phyloP scores from a whole-genome alignment of 2,329 filamentous ascomycete species.

The Aspergillus sp. region DNA sequence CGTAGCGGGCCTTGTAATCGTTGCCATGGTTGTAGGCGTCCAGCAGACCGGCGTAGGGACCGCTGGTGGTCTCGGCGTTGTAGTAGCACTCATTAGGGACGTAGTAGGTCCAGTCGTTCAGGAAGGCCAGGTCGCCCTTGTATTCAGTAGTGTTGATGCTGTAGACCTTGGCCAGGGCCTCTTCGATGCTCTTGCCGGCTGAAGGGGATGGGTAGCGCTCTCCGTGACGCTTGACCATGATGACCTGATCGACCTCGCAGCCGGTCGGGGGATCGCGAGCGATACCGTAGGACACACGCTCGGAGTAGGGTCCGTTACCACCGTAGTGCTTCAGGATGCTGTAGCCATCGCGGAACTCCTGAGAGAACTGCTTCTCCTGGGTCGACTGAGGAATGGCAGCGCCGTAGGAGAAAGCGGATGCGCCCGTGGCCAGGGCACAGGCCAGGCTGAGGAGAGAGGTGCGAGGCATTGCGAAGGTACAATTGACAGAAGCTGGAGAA shows the following conservation, averaged over 20 bases:
- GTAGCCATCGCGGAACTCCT: constrained; percentile 21
- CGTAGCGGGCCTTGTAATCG: constrained; percentile 24
- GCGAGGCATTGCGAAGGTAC: not conserved
- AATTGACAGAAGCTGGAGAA: not conserved
- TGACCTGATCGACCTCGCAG: constrained; percentile 27
- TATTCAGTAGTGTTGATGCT: not conserved
- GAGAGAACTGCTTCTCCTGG: constrained; percentile 12
- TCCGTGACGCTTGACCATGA: constrained; percentile 26
- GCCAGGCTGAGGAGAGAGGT: not conserved
- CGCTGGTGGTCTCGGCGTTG: constrained; percentile 21
- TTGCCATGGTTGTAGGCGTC: constrained; percentile 18
- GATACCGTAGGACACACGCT: constrained; percentile 21
- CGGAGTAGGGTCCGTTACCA: constrained; percentile 23
- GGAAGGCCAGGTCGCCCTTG: constrained; percentile 23
- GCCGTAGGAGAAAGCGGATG: constrained; percentile 3
- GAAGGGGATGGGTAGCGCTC: constrained; percentile 23
- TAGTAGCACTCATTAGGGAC: constrained; percentile 19
- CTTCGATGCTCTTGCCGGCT: constrained; percentile 13
- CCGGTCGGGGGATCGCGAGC: constrained; percentile 20
- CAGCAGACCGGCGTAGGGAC: constrained; percentile 22
- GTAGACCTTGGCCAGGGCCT: constrained; percentile 19
- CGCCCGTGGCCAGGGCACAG: not conserved
- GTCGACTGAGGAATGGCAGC: constrained; percentile 1
- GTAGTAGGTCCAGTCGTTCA: constrained; percentile 26
- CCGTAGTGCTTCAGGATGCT: constrained; percentile 26